Evolutionary conservation across 2,329 filamentous ascomycete genomes (phyloP), one percentile per base, ranked within the genome.

Genomic region (Metarhizium guizhouense): DNA sequence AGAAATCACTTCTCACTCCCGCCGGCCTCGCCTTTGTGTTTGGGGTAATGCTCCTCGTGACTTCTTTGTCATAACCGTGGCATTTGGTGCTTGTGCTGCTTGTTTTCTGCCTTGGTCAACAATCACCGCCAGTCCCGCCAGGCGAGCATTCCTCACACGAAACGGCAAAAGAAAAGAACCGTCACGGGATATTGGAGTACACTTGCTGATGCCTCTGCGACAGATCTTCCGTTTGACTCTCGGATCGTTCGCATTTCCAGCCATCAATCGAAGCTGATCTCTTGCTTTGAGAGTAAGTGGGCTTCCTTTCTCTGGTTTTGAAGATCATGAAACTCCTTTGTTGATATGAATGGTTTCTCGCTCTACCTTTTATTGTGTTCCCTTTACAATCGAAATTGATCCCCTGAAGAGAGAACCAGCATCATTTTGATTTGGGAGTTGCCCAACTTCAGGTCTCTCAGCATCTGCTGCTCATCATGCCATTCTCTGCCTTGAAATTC

Each of bases 221-320:
- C 14, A 48, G 45, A 48, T 48, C 25, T 30, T 48, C 64, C 61
- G 59, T 64, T 61, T 57, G 61, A 59, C 56, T 58, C 54, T 59
- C 59, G 61, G 59, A 66, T 62, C 65, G 65, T 68, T 61, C 59
- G 57, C 62, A 68, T 67, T 59, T 69, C 62, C 57, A 63, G 60
- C 60, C 61, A 63, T 60, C 57, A 58, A 56, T 61, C 55, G 61
- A 62, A 65, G 56, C 62, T 61, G 61, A 70, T 68, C 60, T 70
- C 65, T 65, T 64, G 65, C 61, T 67, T 62, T 60, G 66, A 62
- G 69, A 48, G 56, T 58, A 52, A 47, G 56, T 58, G 16, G 10
- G 14, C 10, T n/a, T 14, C 32, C 5, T 45, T 13, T 25, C 68
- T 29, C 13, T 30, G 25, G 2, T 4, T 29, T 14, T 7, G 7